Evolutionary conservation across 73 alveolate species (phyloP), one percentile per base, ranked within the genome.

Genomic region (Paramecium sonneborni): DNA sequence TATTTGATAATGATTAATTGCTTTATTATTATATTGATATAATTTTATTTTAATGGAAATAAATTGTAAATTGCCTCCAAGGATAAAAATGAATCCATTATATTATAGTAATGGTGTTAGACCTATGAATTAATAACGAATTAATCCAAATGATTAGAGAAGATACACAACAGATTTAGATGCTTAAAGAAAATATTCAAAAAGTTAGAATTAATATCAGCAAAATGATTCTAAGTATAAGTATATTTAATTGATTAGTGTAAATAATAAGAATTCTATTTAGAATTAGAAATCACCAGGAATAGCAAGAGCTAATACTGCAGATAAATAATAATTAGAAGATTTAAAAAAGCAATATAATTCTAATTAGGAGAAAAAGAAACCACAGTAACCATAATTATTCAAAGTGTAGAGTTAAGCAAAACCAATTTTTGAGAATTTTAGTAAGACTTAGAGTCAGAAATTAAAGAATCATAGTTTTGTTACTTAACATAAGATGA

Each of bases 301-400:
- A 52, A 52, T 52, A 52, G 68, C 68, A 52, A 52, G 68, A 62
- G 84, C 84, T 32, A 62, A 62, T 8, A 62, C 84, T 62, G 48
- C 39, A 3, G 84, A 62, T 62, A 62, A 62, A n/a, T 30, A 62
- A 26, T 10, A 62, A 26, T 30, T 62, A 12, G 84, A 62, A 32
- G 44, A 62, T 26, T 26, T 26, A 11, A 62, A 32, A 62, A 30
- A 62, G 6, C 39, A 62, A 30, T 32, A 62, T 62, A 62, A 30
- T 26, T 62, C 84, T 30, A 62, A 26, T 32, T 15, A 15, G 18
- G 44, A 26, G 20, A 32, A 26, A 7, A 62, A 62, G 39, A 30
- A 62, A 62, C 20, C 84, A 1, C 12, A 26, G 44, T 30, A 30
- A 32, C 39, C 44, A n/a, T n/a, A n/a, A n/a, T n/a, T n/a, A n/a